Evolutionary conservation across 2,329 filamentous ascomycete genomes (phyloP).

Genomic region (Ophiostoma himal-ulmi): DNA sequence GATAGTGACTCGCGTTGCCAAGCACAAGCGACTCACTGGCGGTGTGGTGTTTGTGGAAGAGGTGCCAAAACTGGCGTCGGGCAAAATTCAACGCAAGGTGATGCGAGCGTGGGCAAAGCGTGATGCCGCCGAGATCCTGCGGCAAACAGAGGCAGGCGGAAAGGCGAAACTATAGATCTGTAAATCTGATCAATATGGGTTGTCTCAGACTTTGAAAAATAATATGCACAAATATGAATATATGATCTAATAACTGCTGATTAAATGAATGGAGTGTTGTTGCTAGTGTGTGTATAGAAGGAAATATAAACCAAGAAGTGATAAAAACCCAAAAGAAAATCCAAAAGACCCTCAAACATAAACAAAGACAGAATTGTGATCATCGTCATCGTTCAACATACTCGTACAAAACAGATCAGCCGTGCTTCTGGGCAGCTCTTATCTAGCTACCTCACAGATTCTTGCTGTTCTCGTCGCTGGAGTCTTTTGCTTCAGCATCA

Average conservation of each 20-base stretch:
- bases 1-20: constrained; percentile 43
- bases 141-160: neutral
- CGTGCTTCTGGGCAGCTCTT: neutral
- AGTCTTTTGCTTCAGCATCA: neutral
- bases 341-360: neutral
- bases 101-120: constrained; percentile 35
- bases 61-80: constrained; percentile 51
- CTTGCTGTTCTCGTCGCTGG: constrained; percentile 22
- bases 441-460: constrained; percentile 24
- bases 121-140: neutral
- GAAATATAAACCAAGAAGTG: neutral
- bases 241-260: neutral
- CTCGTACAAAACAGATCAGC: neutral
- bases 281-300: neutral
- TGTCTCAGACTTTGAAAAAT: neutral
- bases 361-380: neutral
- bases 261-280: neutral
- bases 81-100: constrained; percentile 53
- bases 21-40: constrained; percentile 47
- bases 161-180: neutral
- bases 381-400: constrained; percentile 2
- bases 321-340: neutral
- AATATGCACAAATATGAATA: neutral
- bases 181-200: neutral
- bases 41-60: constrained; percentile 51